Evolutionary conservation across 1,139 yeast genomes (phyloP), one percentile per base, ranked within the genome.

Genomic region (Yamadazyma spencermartinsiae): DNA sequence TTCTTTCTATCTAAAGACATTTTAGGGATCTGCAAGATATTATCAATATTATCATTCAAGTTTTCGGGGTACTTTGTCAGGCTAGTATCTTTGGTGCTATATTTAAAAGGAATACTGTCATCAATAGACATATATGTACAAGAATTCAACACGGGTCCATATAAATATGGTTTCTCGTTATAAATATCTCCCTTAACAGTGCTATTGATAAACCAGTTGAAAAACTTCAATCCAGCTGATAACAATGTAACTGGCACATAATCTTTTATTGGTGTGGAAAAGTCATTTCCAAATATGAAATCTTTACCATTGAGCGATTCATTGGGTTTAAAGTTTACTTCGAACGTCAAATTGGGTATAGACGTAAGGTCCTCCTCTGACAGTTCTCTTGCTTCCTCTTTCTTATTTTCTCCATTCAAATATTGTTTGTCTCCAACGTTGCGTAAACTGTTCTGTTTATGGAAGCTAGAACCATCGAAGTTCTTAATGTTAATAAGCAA

Each of bases 281-380:
- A 81, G 53, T 84, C 90, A 52, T 84, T 84, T 1, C 90, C 90
- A 62, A 80, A 83, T 11, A 79, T 48, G 37, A 83, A 60, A 12
- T 72, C 72, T 33, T 74, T 66, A 1, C 86, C 87, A 24, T 54
- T 51, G 14, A 80, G 67, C 24, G 68, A 63, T 13, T 45, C 42
- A n/a, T 61, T 63, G 4, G 79, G 79, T 11, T 54, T 60, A 43
- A 71, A 70, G 29, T 60, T 62, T 15, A 73, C 57, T 24, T 61
- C 56, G 24, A 72, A 52, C 18, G 71, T 52, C 23, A 72, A 51
- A 41, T 68, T 71, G 17, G 70, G 65, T 12, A 30, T 11, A 3
- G 38, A 9, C 13, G 25, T 19, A 11, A 34, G 42, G 3, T 33
- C 34, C 4, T 38, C 38, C 11, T 37, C 33, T 19, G 36, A 29